Percentiles rank a stretch among this genome's conserved stretches.
Conservation (phyloP, 192 early-diverging fungal genomes). For the Coemansia sp. region DNA sequence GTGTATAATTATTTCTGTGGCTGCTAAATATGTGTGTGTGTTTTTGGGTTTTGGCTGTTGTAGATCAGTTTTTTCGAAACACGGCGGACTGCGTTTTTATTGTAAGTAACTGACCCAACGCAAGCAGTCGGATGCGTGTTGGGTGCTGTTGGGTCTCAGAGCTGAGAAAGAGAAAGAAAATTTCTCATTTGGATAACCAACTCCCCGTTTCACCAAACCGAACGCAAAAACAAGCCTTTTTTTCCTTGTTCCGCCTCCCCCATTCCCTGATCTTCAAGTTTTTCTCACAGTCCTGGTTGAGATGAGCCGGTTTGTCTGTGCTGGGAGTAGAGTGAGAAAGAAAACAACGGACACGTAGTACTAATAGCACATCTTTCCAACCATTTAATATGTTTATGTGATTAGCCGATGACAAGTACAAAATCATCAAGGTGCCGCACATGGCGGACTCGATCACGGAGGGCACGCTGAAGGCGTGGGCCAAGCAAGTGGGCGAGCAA, state of each 20-base stretch:
- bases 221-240: not conserved
- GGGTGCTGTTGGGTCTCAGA: no score
- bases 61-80: constrained; percentile 40
- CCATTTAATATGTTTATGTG: not conserved
- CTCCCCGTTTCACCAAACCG: no score
- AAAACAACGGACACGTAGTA: not conserved
- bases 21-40: not conserved
- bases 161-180: no score
- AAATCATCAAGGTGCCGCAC: constrained; percentile 85
- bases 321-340: not conserved
- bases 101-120: constrained; percentile 29
- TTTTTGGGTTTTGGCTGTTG: not conserved
- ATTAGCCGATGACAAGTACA: constrained; percentile 53
- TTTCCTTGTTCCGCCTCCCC: not conserved
- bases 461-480: constrained; percentile 94
- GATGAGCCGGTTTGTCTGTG: not conserved
- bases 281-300: not conserved
- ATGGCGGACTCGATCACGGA: constrained; percentile 99
- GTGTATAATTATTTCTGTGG: not conserved
- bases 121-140: no score
- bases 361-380: not conserved
- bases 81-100: constrained; percentile 39
- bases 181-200: no score
- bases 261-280: not conserved
- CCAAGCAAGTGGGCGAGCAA: constrained; percentile 96